phyloP scores from a whole-genome alignment of 2,329 filamentous ascomycete genomes.

The Chaetomium sp. region DNA sequence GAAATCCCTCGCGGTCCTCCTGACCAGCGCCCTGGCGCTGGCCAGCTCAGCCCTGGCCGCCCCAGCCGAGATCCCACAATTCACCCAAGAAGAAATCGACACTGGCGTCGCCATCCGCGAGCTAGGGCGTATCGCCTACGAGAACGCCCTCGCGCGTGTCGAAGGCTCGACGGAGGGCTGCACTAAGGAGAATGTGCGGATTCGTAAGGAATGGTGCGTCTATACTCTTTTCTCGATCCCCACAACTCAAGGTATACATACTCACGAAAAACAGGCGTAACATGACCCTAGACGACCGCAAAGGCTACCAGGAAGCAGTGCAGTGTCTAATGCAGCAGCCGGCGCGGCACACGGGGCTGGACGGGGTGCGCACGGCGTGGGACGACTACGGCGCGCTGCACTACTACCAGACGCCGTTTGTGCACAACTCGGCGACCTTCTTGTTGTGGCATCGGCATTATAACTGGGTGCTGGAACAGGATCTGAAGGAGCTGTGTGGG shows the following conservation, averaged over 20 bases:
- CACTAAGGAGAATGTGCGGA: conserved; percentile 2
- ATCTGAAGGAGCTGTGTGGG: conserved; percentile 25
- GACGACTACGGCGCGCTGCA: conserved; percentile 24
- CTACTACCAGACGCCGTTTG: conserved; percentile 27
- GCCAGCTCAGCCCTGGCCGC: neutral
- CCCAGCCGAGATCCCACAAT: neutral
- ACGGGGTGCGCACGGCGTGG: neutral
- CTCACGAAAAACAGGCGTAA: neutral
- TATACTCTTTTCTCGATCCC: no score
- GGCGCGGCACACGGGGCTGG: neutral
- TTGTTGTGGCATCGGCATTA: conserved; percentile 30
- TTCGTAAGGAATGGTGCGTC: neutral
- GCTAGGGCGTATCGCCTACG: neutral
- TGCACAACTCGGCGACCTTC: conserved; percentile 28
- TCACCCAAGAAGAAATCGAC: neutral
- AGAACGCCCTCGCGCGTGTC: neutral
- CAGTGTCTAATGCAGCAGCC: conserved; percentile 2
- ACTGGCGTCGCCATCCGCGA: neutral
- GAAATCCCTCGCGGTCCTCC: neutral
- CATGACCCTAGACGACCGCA: neutral
- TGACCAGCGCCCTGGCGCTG: neutral
- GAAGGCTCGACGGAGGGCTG: neutral
- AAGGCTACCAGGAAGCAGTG: neutral
- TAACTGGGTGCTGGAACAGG: conserved; percentile 27
- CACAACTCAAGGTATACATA: neutral